Conservation (phyloP, 768 basidiomycete genomes). For the Mrakia frigida region DNA sequence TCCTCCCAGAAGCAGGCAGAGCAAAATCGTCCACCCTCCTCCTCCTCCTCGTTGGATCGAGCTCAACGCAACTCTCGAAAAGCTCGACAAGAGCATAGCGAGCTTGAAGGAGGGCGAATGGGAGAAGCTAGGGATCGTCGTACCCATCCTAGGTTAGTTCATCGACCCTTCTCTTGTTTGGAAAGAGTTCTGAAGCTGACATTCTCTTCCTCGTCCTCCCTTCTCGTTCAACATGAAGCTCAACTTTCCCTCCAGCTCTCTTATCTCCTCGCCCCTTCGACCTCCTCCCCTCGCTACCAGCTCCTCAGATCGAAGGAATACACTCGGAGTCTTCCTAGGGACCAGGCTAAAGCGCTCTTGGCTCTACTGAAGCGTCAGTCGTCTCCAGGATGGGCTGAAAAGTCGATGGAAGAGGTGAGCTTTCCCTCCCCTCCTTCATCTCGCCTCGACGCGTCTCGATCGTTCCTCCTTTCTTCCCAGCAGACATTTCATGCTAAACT, state of each 20-base stretch:
- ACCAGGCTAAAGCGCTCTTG: neutral
- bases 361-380: neutral
- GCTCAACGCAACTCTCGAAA: neutral
- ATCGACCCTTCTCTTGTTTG: too few relatives aligned
- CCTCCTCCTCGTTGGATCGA: neutral
- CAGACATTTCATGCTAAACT: neutral
- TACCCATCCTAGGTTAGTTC: neutral
- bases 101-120: conserved; percentile 1
- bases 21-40: neutral
- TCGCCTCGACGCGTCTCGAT: neutral
- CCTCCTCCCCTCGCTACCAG: neutral
- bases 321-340: neutral
- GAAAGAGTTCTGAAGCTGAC: neutral
- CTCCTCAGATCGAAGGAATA: neutral
- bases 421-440: neutral
- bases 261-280: neutral
- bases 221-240: neutral
- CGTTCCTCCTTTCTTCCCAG: neutral
- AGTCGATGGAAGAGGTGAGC: neutral
- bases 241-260: conserved; percentile 9
- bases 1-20: neutral
- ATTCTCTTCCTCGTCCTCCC: neutral
- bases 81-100: neutral
- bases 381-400: neutral
- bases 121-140: too few relatives aligned